Base-by-base conservation (phyloP, 2,329 filamentous ascomycete genomes). In the Fusarium buxicola region DNA sequence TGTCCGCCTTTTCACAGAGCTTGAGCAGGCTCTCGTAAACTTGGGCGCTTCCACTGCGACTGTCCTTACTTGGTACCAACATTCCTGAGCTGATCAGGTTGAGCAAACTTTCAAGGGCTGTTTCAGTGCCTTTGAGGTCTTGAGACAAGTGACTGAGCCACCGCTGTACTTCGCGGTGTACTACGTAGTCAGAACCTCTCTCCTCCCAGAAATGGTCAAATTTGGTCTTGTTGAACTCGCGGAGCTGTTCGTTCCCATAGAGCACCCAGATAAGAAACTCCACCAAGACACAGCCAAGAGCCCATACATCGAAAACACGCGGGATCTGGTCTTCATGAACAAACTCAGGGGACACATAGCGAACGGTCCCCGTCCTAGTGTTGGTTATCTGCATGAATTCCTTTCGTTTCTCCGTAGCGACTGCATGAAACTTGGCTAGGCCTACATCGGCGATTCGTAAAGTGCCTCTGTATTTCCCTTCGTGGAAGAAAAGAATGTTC, bases 221-320 rank as follows among this genome's bases (percentile, higher is more conserved):
- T 1, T 4, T 27, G 1, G 21, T 16, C 7, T 18, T 18, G n/a
- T 16, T 18, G 9, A 47, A 48, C 7, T 21, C 1, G 21, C 21
- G 21, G 3, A 56, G 34, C 27, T 7, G 35, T 7, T 16, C 3
- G 21, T 30, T 15, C 0, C 46, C 47, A 16, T 52, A 45, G 6
- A 52, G 10, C 3, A 45, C 13, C 54, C 54, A 57, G 6, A 52
- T 16, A 7, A 28, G n/a, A 7, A 57, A 52, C 13, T 57, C 47
- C 5, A 57, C 2, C 5, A 46, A 52, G 0, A 57, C 54, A 3
- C 54, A 51, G 2, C 53, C 53, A 0, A 56, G 7, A 18, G 34
- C n/a, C 54, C 54, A 57, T 1, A 38, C 38, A 7, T 57, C 54
- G n/a, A 34, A 46, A 12, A 16, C 16, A 2, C 54, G 39, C 1